Percentiles rank a stretch among this genome's conserved stretches.
These are phyloP conservation scores for Acorus calamus DNA, from an alignment of 106 monocot genomes.

Conservation along the genomic window DNA sequence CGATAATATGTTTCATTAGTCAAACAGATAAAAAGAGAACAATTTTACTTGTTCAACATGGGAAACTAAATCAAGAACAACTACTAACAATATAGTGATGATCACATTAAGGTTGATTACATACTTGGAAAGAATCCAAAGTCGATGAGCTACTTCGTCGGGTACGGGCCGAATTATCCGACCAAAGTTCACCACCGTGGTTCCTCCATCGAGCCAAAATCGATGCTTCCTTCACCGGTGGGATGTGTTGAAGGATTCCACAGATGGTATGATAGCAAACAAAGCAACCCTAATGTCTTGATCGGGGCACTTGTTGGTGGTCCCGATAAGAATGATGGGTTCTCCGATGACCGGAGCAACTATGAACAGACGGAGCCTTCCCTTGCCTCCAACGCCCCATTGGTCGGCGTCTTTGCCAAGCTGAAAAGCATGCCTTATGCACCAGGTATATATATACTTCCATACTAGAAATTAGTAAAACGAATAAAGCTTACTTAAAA, in stretches of 20 bases:
- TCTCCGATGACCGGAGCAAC: slow-evolving; percentile 39
- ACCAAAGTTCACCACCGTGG: slow-evolving; percentile 37
- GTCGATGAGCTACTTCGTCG: slow-evolving; percentile 73
- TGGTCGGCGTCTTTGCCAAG: slow-evolving; percentile 67
- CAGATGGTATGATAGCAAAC: slow-evolving; percentile 30
- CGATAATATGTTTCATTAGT: too few species aligned
- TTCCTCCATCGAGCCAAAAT: slow-evolving; percentile 32
- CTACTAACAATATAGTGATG: too few species aligned
- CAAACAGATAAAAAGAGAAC: too few species aligned
- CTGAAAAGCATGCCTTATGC: slow-evolving; percentile 15
- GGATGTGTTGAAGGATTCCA: slow-evolving; percentile 64
- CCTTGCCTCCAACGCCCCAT: slow-evolving; percentile 56
- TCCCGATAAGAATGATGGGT: slow-evolving; percentile 52
- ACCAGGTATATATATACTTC: slow-evolving; percentile 19
- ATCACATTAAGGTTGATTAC: slow-evolving; percentile 51
- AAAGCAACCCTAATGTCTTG: slow-evolving; percentile 56
- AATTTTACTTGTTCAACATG: too few species aligned
- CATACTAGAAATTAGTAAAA: not conserved
- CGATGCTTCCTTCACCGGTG: slow-evolving; percentile 22
- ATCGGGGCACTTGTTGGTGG: slow-evolving; percentile 89
- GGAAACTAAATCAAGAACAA: too few species aligned
- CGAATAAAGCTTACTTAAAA: not conserved
- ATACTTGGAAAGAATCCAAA: slow-evolving; percentile 86
- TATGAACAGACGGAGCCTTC: slow-evolving; percentile 84
- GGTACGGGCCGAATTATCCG: slow-evolving; percentile 35